phyloP scores from a whole-genome alignment of 1,284 basidiomycete genomes.

The Sanguinoderma infundibulare region DNA sequence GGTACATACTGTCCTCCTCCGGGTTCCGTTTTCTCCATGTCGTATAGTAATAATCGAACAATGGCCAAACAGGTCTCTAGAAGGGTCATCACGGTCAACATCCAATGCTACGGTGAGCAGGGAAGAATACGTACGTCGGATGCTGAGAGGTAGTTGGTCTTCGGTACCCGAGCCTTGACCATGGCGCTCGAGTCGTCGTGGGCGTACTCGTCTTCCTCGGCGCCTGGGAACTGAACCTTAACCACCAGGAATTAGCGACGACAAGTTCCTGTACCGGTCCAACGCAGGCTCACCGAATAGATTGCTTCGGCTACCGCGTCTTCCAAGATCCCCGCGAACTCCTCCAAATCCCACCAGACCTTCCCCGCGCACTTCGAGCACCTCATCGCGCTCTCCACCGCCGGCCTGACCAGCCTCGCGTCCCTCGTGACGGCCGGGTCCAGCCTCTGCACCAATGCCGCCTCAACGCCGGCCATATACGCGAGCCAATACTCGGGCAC shows the following conservation, averaged over 20 bases:
- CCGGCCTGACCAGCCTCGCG: slow-evolving; percentile 2
- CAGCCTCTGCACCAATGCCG: slow-evolving; percentile 3
- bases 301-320: slow-evolving; percentile 17
- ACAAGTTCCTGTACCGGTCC: background rate
- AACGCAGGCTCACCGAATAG: slow-evolving; percentile 5
- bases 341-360: slow-evolving; percentile 17
- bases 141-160: slow-evolving; percentile 12
- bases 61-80: slow-evolving; percentile 5
- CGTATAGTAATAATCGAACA: slow-evolving; percentile 10
- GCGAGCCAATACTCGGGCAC: slow-evolving; percentile 18
- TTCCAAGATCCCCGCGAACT: slow-evolving; percentile 15
- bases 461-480: slow-evolving; percentile 13
- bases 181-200: slow-evolving; percentile 1
- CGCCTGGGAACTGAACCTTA: slow-evolving; percentile 3
- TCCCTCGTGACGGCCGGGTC: slow-evolving; percentile 13
- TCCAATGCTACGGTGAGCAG: no score
- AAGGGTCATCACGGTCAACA: background rate
- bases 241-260: background rate
- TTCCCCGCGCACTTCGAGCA: slow-evolving; percentile 13
- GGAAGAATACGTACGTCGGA: slow-evolving; percentile 8
- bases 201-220: background rate
- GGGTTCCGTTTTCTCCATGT: background rate
- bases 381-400: slow-evolving; percentile 9
- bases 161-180: background rate
- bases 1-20: background rate